Evolutionary conservation across 2,329 filamentous ascomycete species (phyloP).

Genomic region (Monosporascus sp.): DNA sequence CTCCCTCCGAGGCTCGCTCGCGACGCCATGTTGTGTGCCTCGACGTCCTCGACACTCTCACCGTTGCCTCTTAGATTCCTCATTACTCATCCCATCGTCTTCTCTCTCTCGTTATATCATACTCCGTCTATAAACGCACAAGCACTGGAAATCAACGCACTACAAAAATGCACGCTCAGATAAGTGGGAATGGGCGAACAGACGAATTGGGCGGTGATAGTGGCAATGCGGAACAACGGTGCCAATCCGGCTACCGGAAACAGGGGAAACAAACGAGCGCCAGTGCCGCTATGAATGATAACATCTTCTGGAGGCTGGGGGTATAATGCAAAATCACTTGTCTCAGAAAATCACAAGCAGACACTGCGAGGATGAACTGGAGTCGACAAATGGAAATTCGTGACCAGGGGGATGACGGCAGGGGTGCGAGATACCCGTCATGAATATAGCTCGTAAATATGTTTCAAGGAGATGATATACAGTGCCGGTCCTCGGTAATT

Average conservation of each 20-base stretch:
- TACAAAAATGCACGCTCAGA: too few species aligned
- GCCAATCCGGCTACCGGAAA: neutral
- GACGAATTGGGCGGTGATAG: too few species aligned
- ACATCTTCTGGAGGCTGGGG: constrained; percentile 18
- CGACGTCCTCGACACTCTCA: too few species aligned
- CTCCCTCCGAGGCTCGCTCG: too few species aligned
- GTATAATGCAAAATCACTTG: constrained; percentile 28
- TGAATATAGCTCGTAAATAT: too few species aligned
- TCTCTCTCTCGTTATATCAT: neutral
- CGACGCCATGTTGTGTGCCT: too few species aligned
- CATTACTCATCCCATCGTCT: neutral
- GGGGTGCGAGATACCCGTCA: too few species aligned
- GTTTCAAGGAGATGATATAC: too few species aligned
- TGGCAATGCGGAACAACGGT: too few species aligned
- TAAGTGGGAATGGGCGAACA: too few species aligned
- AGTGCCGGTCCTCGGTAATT: too few species aligned
- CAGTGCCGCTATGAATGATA: constrained; percentile 20
- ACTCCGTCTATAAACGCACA: neutral
- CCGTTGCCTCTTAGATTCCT: neutral
- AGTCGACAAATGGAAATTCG: neutral
- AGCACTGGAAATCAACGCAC: too few species aligned
- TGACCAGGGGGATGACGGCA: neutral
- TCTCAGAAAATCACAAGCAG: constrained; percentile 13
- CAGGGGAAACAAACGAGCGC: constrained; percentile 13
- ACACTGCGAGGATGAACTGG: neutral